Conservation (phyloP, 192 early-diverging fungal genomes). For the Dispira parvispora region DNA sequence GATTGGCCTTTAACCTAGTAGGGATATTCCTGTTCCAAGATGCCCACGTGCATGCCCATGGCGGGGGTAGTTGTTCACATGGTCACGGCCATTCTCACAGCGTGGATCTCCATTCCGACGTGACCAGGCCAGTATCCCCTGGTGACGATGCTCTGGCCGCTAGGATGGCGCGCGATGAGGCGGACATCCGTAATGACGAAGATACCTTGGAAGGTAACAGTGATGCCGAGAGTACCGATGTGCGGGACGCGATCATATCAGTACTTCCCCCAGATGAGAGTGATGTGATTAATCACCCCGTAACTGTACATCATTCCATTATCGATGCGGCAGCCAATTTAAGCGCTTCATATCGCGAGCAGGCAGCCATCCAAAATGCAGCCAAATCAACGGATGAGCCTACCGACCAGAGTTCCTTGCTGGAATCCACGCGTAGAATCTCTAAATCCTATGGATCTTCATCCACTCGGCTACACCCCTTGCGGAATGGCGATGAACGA, state of each 20-base stretch:
- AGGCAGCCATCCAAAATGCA: background rate
- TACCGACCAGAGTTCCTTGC: background rate
- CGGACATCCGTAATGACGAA: background rate
- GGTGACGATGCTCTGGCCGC: background rate
- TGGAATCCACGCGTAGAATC: background rate
- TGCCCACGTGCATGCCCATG: slow-evolving; percentile 37
- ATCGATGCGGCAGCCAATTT: slow-evolving; percentile 7
- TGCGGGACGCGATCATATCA: background rate
- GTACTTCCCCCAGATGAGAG: slow-evolving; percentile 2
- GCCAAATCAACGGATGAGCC: background rate
- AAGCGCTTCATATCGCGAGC: slow-evolving; percentile 10
- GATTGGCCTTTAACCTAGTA: slow-evolving; percentile 59
- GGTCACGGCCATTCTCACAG: slow-evolving; percentile 16
- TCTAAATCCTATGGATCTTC: too few relatives aligned
- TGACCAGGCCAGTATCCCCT: too few relatives aligned
- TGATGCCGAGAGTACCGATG: background rate
- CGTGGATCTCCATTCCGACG: too few relatives aligned
- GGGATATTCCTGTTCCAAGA: slow-evolving; percentile 71
- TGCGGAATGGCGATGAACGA: too few relatives aligned
- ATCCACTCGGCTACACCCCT: too few relatives aligned
- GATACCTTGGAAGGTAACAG: slow-evolving; percentile 10
- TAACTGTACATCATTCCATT: background rate
- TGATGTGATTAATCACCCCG: slow-evolving; percentile 1
- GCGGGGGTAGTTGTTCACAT: slow-evolving; percentile 17
- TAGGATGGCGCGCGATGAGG: background rate